Evolutionary conservation across 345 rosid species (phyloP).

Genomic region (Eutrema yunnanense): DNA sequence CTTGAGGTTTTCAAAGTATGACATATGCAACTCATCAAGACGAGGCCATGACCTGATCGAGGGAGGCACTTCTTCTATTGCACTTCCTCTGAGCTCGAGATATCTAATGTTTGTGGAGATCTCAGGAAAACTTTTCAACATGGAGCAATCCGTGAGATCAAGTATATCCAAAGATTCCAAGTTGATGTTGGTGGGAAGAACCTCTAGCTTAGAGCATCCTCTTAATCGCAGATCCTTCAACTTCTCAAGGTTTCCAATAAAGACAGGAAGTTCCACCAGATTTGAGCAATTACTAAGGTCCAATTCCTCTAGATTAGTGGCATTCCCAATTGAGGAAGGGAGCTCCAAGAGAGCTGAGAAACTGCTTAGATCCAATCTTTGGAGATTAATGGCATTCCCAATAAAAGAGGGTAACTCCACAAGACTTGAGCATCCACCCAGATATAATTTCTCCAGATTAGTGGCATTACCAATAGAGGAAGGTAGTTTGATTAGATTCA

Average conservation of each 20-base stretch:
- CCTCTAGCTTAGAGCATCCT: background rate
- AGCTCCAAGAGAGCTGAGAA: background rate
- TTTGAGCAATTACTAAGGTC: background rate
- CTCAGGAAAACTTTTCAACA: background rate
- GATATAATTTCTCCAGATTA: too few species aligned
- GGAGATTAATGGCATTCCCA: background rate
- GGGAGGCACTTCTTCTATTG: background rate
- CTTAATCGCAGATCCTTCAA: accelerated
- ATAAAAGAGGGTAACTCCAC: background rate
- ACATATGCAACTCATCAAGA: too few species aligned
- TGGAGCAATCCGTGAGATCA: background rate
- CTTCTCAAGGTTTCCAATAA: background rate
- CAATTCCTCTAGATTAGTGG: background rate
- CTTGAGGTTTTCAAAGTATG: background rate
- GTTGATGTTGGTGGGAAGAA: constrained; percentile 2
- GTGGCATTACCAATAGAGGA: too few species aligned
- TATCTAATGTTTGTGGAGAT: background rate
- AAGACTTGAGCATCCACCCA: background rate
- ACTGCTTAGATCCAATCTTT: background rate
- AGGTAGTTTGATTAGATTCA: too few species aligned
- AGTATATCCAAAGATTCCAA: background rate
- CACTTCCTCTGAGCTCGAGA: accelerated
- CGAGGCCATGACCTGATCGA: background rate
- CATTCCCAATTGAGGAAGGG: background rate
- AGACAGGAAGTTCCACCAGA: background rate